These are phyloP conservation scores for Monilinia fructigena DNA, from an alignment of 2,329 filamentous ascomycete species.

Conservation along the genomic window DNA sequence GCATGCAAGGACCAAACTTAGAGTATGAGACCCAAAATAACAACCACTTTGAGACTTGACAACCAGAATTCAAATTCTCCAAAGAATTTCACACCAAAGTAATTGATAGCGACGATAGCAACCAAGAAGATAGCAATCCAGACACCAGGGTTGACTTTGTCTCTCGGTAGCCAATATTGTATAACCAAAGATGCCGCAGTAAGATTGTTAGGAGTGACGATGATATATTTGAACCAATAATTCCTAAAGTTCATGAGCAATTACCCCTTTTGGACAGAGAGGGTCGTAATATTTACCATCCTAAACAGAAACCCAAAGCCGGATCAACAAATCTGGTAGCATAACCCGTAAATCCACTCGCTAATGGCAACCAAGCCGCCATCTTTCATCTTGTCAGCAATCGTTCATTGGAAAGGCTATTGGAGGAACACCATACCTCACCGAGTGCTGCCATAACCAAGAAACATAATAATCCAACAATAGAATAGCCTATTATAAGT, in stretches of 20 bases:
- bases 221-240: slow-evolving; percentile 62
- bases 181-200: slow-evolving; percentile 79
- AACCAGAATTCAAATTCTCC: slow-evolving; percentile 55
- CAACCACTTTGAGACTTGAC: slow-evolving; percentile 58
- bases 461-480: slow-evolving; percentile 72
- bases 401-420: slow-evolving; percentile 52
- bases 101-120: slow-evolving; percentile 63
- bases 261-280: neutral
- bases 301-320: slow-evolving; percentile 75
- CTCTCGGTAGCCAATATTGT: slow-evolving; percentile 66
- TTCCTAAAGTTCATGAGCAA: slow-evolving; percentile 28
- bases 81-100: slow-evolving; percentile 48
- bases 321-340: slow-evolving; percentile 77
- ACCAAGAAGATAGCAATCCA: slow-evolving; percentile 73
- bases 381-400: slow-evolving; percentile 46
- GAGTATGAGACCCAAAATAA: slow-evolving; percentile 66
- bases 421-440: slow-evolving; percentile 25
- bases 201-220: slow-evolving; percentile 80
- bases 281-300: slow-evolving; percentile 45
- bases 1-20: slow-evolving; percentile 61
- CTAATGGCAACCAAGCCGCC: slow-evolving; percentile 77
- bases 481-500: slow-evolving; percentile 68
- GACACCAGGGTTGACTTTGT: slow-evolving; percentile 71
- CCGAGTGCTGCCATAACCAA: slow-evolving; percentile 73
- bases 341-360: slow-evolving; percentile 78